Evolutionary conservation across 2,329 filamentous ascomycete genomes (phyloP).

Genomic region (Penicillium sp.): DNA sequence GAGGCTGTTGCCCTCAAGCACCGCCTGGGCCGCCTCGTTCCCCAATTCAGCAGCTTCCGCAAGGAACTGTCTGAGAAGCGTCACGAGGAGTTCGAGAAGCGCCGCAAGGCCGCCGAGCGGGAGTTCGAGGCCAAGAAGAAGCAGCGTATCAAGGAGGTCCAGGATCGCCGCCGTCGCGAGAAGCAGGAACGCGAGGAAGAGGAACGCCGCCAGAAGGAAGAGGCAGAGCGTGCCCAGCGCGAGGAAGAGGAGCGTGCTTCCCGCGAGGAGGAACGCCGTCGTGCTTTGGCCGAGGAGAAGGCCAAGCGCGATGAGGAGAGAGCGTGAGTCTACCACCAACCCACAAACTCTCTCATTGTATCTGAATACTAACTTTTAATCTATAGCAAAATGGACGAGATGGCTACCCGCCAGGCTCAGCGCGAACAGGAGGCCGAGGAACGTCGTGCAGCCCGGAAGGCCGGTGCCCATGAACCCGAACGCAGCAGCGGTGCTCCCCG

Average conservation of each 20-base stretch:
- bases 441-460: slow-evolving; percentile 69
- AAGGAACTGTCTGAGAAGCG: slow-evolving; percentile 81
- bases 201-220: slow-evolving; percentile 77
- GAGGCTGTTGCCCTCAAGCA: slow-evolving; percentile 93
- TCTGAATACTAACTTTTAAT: slow-evolving; percentile 37
- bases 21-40: slow-evolving; percentile 81
- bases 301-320: slow-evolving; percentile 62
- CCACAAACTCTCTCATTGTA: background rate
- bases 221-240: slow-evolving; percentile 77
- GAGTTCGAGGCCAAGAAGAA: slow-evolving; percentile 93
- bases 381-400: slow-evolving; percentile 64
- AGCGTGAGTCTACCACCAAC: slow-evolving; percentile 50
- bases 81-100: slow-evolving; percentile 94
- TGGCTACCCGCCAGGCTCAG: slow-evolving; percentile 70
- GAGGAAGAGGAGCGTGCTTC: slow-evolving; percentile 86
- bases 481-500: slow-evolving; percentile 59
- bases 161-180: slow-evolving; percentile 81
- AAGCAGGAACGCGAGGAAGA: slow-evolving; percentile 82
- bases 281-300: slow-evolving; percentile 73
- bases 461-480: slow-evolving; percentile 52
- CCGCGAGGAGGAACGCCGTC: slow-evolving; percentile 78
- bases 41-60: slow-evolving; percentile 83
- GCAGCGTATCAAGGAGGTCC: slow-evolving; percentile 82
- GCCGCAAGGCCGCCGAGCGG: slow-evolving; percentile 85
- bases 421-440: slow-evolving; percentile 88